Conservation (phyloP, 208 protist genomes). For the Trypanosomatidae sp. region DNA sequence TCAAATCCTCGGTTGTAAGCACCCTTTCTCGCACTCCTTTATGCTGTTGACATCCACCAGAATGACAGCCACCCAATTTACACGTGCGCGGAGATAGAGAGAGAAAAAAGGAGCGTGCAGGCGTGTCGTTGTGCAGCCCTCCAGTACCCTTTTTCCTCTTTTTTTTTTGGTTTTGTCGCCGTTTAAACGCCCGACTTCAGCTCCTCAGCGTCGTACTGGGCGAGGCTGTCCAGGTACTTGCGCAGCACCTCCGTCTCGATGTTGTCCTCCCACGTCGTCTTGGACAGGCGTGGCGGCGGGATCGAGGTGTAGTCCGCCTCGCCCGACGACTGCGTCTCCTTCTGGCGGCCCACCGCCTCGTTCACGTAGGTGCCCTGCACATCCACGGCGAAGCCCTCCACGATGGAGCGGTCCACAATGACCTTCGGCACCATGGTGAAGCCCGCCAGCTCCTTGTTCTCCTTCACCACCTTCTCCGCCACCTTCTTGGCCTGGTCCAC, state of each 20-base stretch:
- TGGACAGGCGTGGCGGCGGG: slow-evolving; percentile 48
- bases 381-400: slow-evolving; percentile 87
- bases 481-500: slow-evolving; percentile 65
- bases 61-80: too few relatives aligned
- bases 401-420: slow-evolving; percentile 81
- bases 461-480: slow-evolving; percentile 70
- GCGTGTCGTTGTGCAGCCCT: too few relatives aligned
- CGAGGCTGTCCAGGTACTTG: slow-evolving; percentile 84
- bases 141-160: too few relatives aligned
- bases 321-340: slow-evolving; percentile 28
- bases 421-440: slow-evolving; percentile 73
- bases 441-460: slow-evolving; percentile 63
- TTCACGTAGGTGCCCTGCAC: slow-evolving; percentile 82
- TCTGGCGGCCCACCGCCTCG: slow-evolving; percentile 59
- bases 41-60: too few relatives aligned
- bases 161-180: too few relatives aligned
- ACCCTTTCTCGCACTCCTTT: too few relatives aligned
- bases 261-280: slow-evolving; percentile 85
- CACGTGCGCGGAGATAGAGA: too few relatives aligned
- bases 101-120: too few relatives aligned
- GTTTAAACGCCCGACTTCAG: slow-evolving; percentile 80
- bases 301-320: slow-evolving; percentile 88
- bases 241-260: slow-evolving; percentile 86
- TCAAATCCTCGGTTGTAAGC: too few relatives aligned
- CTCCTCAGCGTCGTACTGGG: slow-evolving; percentile 87